Base-by-base conservation (phyloP, 345 rosid species). In the Pistacia integerrima region DNA sequence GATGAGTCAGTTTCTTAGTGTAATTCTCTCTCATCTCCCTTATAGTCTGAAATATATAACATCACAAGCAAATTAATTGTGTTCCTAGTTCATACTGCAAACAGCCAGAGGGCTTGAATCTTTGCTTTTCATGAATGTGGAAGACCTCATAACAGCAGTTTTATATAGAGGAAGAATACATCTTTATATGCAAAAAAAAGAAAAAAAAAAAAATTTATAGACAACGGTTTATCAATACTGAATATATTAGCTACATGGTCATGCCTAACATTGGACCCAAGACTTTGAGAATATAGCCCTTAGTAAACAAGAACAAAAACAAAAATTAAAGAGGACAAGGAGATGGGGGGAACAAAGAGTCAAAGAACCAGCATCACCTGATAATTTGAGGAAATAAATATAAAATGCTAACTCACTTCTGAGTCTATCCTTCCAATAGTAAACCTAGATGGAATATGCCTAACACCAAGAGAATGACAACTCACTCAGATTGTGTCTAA, bases 21-120 rank as follows among this genome's bases (percentile, higher is more conserved):
- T 92, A 90, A 78, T 79, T 85, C 84, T 96, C 98, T 86, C 95
- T 87, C 84, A 92, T 88, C 85, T 92, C 98, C 89, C 89, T 88
- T 67, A 96, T 81, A 30, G 91, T 88, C 99, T 96, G 84, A 73
- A 88, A 83, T 71, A 73, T 76, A 87, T 65, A 79, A 61, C 80
- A 82, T 70, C 71, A 77, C 64, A 84, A 74, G 79, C 85, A 79
- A 89, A 81, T 77, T 78, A 82, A 77, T 72, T 69, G 70, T 74
- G 78, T 83, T 76, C 80, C 73, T 9, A n/a, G 59, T 44, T 25
- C 33, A 74, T 33, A 56, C 11, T 46, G 67, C 57, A 79, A 30
- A 51, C n/a, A 77, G 63, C 20, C 69, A 66, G 60, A 28, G 41
- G 68, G 59, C 59, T 55, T 66, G 60, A 74, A 61, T 25, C 65